Evolutionary conservation across 2,329 filamentous ascomycete species (phyloP), one percentile per base, ranked within the genome.

Genomic region (Cladophialophora psammophila): DNA sequence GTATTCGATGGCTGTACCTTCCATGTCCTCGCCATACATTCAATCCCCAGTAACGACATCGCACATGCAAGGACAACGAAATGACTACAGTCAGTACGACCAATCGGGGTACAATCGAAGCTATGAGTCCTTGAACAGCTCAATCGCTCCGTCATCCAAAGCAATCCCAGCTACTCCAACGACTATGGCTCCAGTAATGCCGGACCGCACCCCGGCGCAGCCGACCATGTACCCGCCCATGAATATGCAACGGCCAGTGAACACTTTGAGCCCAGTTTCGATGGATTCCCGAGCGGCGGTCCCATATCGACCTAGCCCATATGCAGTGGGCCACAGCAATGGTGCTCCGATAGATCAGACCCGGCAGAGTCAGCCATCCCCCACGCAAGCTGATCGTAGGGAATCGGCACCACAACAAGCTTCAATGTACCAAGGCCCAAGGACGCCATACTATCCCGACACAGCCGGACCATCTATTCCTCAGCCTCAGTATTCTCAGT

Each of bases 201-300:
- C 69, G 10, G 71, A 72, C 60, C 66, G 72, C 26, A 26, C 42
- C 20, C 71, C 69, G 48, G 31, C 65, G 6, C 67, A 68, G 48
- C 26, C 69, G 5, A 36, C 64, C 15, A 72, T 74, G 71, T 74
- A 73, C 61, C 71, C 72, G 18, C 71, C 71, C 5, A 70, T 72
- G 55, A 73, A 35, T 56, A 71, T 72, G 65, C 68, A 71, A 57
- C 57, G 71, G 35, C 70, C 71, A 9, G 65, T 73, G n/a, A 69
- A 69, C 38, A 67, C 67, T 35, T 57, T 72, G 48, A 74, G 71
- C 60, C 72, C 72, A 32, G 71, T 72, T 6, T 68, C 69, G 9
- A 67, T 73, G 64, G 72, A 74, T 36, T 63, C 66, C 2, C 63
- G 72, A 56, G 68, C 64, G 20, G 48, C 34, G 45, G 65, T 69